Evolutionary conservation across 2,329 filamentous ascomycete genomes (phyloP).

Genomic region (Penicillium brevicompactum): DNA sequence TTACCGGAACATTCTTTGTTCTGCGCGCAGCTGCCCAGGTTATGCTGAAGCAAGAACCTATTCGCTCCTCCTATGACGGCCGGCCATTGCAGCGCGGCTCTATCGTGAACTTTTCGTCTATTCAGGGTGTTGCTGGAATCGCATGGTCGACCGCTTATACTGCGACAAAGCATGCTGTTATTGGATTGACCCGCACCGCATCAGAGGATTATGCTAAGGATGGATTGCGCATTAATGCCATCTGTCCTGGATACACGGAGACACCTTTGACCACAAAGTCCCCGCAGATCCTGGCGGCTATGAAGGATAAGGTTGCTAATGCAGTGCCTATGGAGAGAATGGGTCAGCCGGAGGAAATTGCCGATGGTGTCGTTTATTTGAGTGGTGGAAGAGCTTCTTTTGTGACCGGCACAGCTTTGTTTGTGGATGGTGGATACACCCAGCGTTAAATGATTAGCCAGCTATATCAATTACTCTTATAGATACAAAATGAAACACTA

Average conservation of each 20-base stretch:
- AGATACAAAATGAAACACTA: background rate
- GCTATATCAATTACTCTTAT: background rate
- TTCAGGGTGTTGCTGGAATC: slow-evolving; percentile 44
- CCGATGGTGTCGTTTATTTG: slow-evolving; percentile 21
- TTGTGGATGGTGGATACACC: slow-evolving; percentile 23
- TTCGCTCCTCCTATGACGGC: slow-evolving; percentile 40
- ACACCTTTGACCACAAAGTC: slow-evolving; percentile 55
- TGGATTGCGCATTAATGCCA: slow-evolving; percentile 65
- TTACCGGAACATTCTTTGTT: slow-evolving; percentile 48
- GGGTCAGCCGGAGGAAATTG: slow-evolving; percentile 21
- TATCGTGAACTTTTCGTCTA: slow-evolving; percentile 44
- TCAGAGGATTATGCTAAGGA: slow-evolving; percentile 47
- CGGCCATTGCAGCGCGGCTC: slow-evolving; percentile 28
- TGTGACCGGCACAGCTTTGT: slow-evolving; percentile 20
- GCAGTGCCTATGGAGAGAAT: slow-evolving; percentile 22
- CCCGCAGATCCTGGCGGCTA: slow-evolving; percentile 28
- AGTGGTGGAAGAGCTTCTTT: slow-evolving; percentile 21
- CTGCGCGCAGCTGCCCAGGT: slow-evolving; percentile 43
- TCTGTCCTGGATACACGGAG: slow-evolving; percentile 86
- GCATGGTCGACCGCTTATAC: slow-evolving; percentile 37
- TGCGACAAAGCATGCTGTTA: slow-evolving; percentile 45
- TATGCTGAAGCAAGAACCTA: slow-evolving; percentile 49
- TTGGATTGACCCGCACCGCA: slow-evolving; percentile 47
- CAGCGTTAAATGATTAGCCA: slow-evolving; percentile 6
- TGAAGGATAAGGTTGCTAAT: slow-evolving; percentile 23